These are phyloP conservation scores for Codiaeum variegatum DNA, from an alignment of 441 rosid species.

Conservation along the genomic window DNA sequence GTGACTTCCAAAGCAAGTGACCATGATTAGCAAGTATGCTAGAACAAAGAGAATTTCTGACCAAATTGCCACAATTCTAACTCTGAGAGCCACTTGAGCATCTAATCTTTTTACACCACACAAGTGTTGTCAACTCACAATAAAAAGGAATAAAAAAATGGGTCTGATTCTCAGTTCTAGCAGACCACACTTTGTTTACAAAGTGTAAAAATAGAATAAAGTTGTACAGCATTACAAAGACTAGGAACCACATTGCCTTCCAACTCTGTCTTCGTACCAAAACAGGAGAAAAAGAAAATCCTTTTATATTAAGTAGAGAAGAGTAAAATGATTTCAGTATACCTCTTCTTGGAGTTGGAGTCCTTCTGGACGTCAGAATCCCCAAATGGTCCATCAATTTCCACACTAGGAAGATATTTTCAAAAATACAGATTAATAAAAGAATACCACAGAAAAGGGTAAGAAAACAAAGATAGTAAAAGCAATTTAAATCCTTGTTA, in stretches of 20 bases:
- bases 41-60: background rate
- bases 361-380: conserved; percentile 71
- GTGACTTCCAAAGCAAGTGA: background rate
- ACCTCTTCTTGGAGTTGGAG: conserved; percentile 81
- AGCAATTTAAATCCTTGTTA: background rate
- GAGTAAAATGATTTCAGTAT: background rate
- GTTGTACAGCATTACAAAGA: background rate
- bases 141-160: background rate
- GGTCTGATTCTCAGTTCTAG: conserved; percentile 6
- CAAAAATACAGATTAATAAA: conserved; percentile 12
- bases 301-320: background rate
- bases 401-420: conserved; percentile 36
- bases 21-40: background rate
- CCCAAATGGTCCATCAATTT: conserved; percentile 65
- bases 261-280: background rate
- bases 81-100: background rate
- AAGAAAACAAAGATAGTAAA: background rate
- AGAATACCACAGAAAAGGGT: background rate
- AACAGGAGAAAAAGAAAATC: background rate
- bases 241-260: background rate
- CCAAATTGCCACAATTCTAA: background rate
- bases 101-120: background rate
- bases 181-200: conserved; percentile 1
- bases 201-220: background rate
- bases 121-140: background rate